Percentiles rank a stretch among this genome's conserved stretches.
phyloP scores from a whole-genome alignment of 768 basidiomycete species.

The Neoboletus subvelutipes region DNA sequence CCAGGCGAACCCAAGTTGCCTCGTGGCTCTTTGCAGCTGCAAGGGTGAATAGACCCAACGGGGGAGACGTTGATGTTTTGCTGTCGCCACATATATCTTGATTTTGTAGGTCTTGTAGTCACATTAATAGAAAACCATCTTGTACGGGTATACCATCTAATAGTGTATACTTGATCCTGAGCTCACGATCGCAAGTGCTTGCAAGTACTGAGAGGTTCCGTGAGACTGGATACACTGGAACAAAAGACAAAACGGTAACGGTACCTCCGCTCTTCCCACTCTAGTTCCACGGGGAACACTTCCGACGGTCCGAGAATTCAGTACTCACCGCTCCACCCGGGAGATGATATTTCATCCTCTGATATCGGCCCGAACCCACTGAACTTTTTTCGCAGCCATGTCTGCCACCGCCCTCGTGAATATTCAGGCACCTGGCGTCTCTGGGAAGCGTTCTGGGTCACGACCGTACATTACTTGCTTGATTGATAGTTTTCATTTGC shows the following conservation, averaged over 20 bases:
- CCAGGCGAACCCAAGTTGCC: slow-evolving; percentile 72
- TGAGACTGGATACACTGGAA: background rate
- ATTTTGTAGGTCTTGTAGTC: slow-evolving; percentile 1
- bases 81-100: background rate
- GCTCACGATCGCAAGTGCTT: background rate
- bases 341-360: background rate
- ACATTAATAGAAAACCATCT: slow-evolving; percentile 7
- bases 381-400: background rate
- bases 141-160: slow-evolving; percentile 8
- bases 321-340: too few relatives aligned
- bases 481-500: background rate
- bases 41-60: slow-evolving; percentile 16
- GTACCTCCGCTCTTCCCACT: background rate
- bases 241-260: background rate
- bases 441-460: background rate
- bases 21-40: slow-evolving; percentile 56
- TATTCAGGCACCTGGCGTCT: background rate
- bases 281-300: background rate
- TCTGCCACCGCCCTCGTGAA: background rate
- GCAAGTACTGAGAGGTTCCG: background rate
- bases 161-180: slow-evolving; percentile 4
- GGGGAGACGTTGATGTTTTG: slow-evolving; percentile 5
- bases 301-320: background rate
- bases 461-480: background rate
- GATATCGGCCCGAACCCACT: background rate